Conservation (phyloP, 2,329 filamentous ascomycete species). For the Cytospora schulzeri region DNA sequence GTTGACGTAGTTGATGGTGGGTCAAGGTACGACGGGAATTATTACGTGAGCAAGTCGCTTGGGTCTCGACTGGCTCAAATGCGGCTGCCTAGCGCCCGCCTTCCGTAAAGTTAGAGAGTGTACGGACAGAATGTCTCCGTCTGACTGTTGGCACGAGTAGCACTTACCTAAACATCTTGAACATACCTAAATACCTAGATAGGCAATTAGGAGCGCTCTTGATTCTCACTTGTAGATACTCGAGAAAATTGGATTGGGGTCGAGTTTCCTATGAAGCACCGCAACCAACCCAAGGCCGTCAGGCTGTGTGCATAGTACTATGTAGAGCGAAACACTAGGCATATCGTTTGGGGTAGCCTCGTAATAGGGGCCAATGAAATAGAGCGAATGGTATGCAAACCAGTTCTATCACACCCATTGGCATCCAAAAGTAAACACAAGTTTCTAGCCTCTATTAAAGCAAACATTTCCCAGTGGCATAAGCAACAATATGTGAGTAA, state of each 20-base stretch:
- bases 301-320: not conserved
- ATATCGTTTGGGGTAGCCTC: not conserved
- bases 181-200: too few relatives aligned
- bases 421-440: not conserved
- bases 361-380: not conserved
- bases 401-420: not conserved
- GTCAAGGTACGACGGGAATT: not conserved
- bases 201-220: not conserved
- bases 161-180: not conserved
- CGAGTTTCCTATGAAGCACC: not conserved
- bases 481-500: not conserved
- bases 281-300: too few relatives aligned
- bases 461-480: not conserved
- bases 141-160: not conserved
- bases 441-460: too few relatives aligned
- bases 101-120: not conserved
- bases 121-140: not conserved
- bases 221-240: not conserved
- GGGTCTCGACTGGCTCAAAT: not conserved
- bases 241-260: not conserved
- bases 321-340: not conserved
- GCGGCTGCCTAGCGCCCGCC: conserved; percentile 17
- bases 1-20: conserved; percentile 27
- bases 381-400: not conserved
- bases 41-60: not conserved